Evolutionary conservation across 768 basidiomycete genomes (phyloP), one percentile per base, ranked within the genome.

Genomic region (Suillus subaureus): DNA sequence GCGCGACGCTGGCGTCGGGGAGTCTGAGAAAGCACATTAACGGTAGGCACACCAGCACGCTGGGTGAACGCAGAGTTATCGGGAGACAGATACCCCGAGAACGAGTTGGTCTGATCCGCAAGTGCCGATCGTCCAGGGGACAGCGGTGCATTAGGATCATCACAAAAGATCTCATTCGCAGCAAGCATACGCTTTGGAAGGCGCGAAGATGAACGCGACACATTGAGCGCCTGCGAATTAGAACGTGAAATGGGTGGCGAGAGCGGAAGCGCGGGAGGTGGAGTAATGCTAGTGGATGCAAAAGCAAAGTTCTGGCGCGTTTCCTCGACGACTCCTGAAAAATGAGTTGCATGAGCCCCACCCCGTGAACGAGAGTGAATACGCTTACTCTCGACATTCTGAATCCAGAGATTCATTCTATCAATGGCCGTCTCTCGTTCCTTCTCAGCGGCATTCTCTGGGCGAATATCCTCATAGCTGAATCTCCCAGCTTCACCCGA

Each of bases 341-440:
- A 55, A 37, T 35, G 7, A 45, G 15, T 67, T 61, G n/a, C 40
- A 64, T 62, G 16, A 66, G 55, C 71, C 45, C 62, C 52, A 70
- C n/a, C 18, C 6, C 28, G 28, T 37, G 1, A 42, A 26, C 12
- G 55, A 65, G 28, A 43, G 5, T 39, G 5, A 4, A 37, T 40
- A 42, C 11, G 85, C 92, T 73, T 74, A 93, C 93, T 89, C 77
- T 94, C 92, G 18, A 93, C 90, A 65, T 87, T 92, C 69, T 85
- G 85, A 77, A 93, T 90, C 93, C 93, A 94, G 61, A 90, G 79
- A 1, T 87, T 84, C 89, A 94, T 88, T 61, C 92, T 82, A 69
- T 94, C 91, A 3, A 79, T 67, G 16, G 75, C 77, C 4, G 74
- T 68, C 55, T 77, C 73, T 23, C 67, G 70, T 56, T 77, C 75